Evolutionary conservation across 2,329 filamentous ascomycete genomes (phyloP), one percentile per base, ranked within the genome.

Genomic region (Sporothrix protearum): DNA sequence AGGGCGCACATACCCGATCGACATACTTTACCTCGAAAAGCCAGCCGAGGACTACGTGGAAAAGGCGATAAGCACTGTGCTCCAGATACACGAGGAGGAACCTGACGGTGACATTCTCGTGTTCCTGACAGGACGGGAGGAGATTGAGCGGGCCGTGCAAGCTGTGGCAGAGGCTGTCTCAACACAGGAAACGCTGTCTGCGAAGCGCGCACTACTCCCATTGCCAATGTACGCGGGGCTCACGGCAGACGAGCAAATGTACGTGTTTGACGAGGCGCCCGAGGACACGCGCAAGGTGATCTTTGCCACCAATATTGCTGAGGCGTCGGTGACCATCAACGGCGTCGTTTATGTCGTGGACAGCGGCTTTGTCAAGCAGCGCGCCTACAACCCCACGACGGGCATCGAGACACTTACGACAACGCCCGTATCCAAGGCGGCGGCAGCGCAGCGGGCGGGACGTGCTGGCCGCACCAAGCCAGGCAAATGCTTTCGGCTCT

Each of bases 401-500:
- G 92, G 94, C 14, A 97, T 98, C 76, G 95, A 98, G 76, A 92
- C 92, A 0, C 84, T 99, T 67, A 95, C 92, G 1, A 89, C 90
- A 3, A 92, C 92, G 0, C 88, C 93, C 0, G 86, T 96, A 10
- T 97, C 95, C 3, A 94, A 96, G 81, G 95, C 96, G 5, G 94
- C 94, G 0, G 95, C 95, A n/a, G 92, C 91, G 0, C 96, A 98
- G 80, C 88, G 96, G 72, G 92, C 94, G 1, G 96, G 96, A 10
- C 88, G 96, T 78, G 95, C 96, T 2, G 96, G 96, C 0, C 89
- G 96, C 73, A 97, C 94, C 0, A 92, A 88, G 75, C 89, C 95
- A 0, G 96, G 96, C 1, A 99, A 98, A 81, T 99, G 96, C 80
- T 98, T 94, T 78, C 88, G 95, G 14, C 85, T 99, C 0, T 99